phyloP scores from a whole-genome alignment of 2,329 filamentous ascomycete species.

The Penicillium occitanis region DNA sequence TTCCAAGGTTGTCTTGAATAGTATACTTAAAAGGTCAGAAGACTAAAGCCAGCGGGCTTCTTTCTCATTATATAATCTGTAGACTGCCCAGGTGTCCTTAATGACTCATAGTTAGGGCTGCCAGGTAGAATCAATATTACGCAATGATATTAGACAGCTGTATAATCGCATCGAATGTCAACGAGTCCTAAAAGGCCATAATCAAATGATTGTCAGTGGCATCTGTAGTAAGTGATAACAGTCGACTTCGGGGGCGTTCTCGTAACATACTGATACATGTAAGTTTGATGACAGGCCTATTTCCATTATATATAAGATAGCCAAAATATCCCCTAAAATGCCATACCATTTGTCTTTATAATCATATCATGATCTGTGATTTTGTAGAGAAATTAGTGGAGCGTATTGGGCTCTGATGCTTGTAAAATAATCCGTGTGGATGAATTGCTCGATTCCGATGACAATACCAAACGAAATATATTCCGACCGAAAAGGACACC shows the following conservation, averaged over 20 bases:
- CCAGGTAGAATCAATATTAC: background rate
- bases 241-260: background rate
- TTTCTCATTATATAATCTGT: background rate
- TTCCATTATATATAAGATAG: too few relatives aligned
- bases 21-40: background rate
- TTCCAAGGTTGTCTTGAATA: background rate
- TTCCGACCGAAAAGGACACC: background rate
- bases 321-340: background rate
- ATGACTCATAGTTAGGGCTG: too few relatives aligned
- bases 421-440: background rate
- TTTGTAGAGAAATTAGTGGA: too few relatives aligned
- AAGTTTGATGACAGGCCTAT: background rate
- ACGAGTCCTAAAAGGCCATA: background rate
- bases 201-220: background rate
- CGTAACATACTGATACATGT: slow-evolving; percentile 13
- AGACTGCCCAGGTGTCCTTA: too few relatives aligned
- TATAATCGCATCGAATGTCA: background rate
- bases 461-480: slow-evolving; percentile 12
- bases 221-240: background rate
- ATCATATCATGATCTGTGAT: too few relatives aligned
- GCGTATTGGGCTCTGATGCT: background rate
- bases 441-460: background rate
- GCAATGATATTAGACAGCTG: background rate
- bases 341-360: too few relatives aligned
- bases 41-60: background rate